Conservation (phyloP, 2,329 filamentous ascomycete genomes). For the Fusarium sp. region DNA sequence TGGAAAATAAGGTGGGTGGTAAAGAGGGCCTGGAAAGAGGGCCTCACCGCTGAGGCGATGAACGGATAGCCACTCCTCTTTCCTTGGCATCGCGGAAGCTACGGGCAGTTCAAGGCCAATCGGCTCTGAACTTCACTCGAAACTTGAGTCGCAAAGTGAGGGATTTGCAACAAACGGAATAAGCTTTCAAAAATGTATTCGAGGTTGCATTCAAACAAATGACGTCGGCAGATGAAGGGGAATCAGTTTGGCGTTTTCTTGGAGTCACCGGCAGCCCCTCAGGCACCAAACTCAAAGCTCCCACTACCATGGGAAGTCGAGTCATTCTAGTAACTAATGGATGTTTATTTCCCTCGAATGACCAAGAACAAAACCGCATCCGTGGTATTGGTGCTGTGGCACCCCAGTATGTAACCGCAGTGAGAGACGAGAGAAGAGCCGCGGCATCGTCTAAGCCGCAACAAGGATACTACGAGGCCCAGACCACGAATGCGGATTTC, state of each 20-base stretch:
- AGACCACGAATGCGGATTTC: conserved; percentile 19
- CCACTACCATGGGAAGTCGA: background rate
- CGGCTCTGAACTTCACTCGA: background rate
- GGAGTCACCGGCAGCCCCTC: background rate
- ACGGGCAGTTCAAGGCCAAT: conserved; percentile 13
- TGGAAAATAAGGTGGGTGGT: conserved; percentile 18
- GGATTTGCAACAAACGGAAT: background rate
- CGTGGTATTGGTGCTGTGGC: conserved; percentile 23
- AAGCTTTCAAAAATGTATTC: background rate
- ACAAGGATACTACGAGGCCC: conserved; percentile 18
- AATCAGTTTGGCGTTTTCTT: background rate
- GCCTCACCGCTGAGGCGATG: conserved; percentile 22
- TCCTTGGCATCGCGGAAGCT: conserved; percentile 34
- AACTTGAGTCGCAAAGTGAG: background rate
- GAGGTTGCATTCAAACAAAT: conserved; percentile 10
- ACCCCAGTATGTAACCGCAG: conserved; percentile 17
- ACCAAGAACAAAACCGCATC: conserved; percentile 5
- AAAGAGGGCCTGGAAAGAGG: conserved; percentile 22
- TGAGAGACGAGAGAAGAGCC: conserved; percentile 10
- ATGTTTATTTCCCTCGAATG: background rate
- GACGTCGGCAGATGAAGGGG: conserved; percentile 3
- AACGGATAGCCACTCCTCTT: conserved; percentile 15
- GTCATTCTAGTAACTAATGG: background rate
- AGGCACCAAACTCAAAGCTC: conserved; percentile 6
- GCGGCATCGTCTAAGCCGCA: conserved; percentile 20